Evolutionary conservation across 495 filamentous ascomycete genomes (phyloP).

Genomic region (Tetracladium marchalianum): DNA sequence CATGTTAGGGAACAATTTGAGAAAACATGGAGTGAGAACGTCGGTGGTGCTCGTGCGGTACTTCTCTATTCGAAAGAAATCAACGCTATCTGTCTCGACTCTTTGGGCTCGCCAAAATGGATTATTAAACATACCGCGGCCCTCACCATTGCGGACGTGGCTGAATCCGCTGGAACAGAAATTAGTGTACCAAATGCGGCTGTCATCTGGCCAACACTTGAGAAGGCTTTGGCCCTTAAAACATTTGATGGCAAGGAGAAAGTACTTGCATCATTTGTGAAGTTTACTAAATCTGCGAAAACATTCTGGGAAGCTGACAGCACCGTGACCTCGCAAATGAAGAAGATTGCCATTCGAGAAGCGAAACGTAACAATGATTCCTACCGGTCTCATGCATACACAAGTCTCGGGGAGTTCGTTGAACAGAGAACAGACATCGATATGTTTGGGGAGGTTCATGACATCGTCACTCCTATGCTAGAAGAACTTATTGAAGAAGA

Average conservation of each 20-base stretch:
- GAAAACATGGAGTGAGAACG: constrained; percentile 82
- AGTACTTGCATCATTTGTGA: constrained; percentile 74
- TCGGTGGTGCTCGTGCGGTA: constrained; percentile 72
- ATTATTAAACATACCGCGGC: constrained; percentile 81
- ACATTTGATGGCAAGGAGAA: constrained; percentile 92
- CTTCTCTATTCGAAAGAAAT: constrained; percentile 80
- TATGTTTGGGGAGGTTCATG: constrained; percentile 52
- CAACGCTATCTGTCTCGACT: constrained; percentile 47
- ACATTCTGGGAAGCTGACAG: constrained; percentile 45
- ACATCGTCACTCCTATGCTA: constrained; percentile 49
- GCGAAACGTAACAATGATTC: constrained; percentile 77
- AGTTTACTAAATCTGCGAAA: constrained; percentile 55
- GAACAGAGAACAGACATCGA: constrained; percentile 52
- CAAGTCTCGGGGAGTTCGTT: constrained; percentile 60
- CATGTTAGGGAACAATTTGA: constrained; percentile 65
- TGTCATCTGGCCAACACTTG: constrained; percentile 69
- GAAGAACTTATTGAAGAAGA: constrained; percentile 44
- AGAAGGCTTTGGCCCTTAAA: constrained; percentile 72
- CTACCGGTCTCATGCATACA: constrained; percentile 69
- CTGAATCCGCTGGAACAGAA: constrained; percentile 42
- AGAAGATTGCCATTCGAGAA: constrained; percentile 69
- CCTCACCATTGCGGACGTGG: constrained; percentile 64
- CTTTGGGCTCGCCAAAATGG: constrained; percentile 75
- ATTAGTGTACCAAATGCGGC: constrained; percentile 45
- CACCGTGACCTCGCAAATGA: constrained; percentile 30